Evolutionary conservation across 495 filamentous ascomycete species (phyloP).

Genomic region (Penicillium dipodomyicola): DNA sequence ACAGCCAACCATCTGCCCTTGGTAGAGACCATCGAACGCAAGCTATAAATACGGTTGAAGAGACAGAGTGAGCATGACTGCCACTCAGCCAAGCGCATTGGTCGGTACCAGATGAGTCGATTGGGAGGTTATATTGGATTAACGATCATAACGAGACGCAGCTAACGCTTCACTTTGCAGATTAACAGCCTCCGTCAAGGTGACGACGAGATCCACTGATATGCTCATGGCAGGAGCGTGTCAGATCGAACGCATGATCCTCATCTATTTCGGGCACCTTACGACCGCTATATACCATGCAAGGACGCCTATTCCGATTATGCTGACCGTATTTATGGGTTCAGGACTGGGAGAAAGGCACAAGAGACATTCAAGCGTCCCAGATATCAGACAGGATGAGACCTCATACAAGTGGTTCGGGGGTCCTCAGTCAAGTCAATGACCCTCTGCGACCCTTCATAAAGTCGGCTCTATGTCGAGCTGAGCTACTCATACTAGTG

Average conservation of each 20-base stretch:
- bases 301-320: not conserved
- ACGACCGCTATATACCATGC: not conserved
- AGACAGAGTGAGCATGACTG: not conserved
- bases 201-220: not conserved
- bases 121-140: not conserved
- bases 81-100: not conserved
- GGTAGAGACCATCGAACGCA: not conserved
- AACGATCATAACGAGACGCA: not conserved
- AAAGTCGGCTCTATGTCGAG: not conserved
- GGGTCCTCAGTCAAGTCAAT: not conserved
- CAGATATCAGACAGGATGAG: not conserved
- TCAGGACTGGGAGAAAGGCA: not conserved
- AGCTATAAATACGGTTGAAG: not conserved
- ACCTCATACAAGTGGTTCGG: not conserved
- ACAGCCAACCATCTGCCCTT: not conserved
- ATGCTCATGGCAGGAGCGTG: not conserved
- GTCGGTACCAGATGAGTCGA: not conserved
- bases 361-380: not conserved
- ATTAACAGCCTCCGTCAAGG: not conserved
- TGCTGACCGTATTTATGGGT: not conserved
- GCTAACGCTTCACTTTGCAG: not conserved
- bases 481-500: not conserved
- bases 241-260: not conserved
- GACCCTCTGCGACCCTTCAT: not conserved
- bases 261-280: not conserved